Base-by-base conservation (phyloP, 768 basidiomycete species). In the Piloderma croceum region DNA sequence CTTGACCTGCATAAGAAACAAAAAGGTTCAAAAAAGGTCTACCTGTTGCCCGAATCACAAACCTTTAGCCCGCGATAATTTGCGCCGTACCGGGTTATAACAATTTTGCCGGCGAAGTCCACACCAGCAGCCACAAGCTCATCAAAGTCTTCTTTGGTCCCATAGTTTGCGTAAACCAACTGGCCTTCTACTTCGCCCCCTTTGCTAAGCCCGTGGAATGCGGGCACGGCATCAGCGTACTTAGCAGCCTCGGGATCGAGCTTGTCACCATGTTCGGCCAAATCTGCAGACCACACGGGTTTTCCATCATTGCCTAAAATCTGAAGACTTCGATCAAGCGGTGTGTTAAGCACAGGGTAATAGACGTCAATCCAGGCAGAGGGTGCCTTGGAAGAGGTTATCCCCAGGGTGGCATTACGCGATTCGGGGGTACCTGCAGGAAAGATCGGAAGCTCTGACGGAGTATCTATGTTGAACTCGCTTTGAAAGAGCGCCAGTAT, bases 41-140 rank as follows among this genome's bases (percentile, higher is more conserved):
- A 24, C 38, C 23, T 19, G 23, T 21, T 15, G n/a, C 7, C 24
- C 23, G 5, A 15, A 27, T 33, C n/a, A 34, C 46, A 40, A 34
- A 83, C 82, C 72, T 92, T 96, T 15, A 98, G 69, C 9, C 93
- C 93, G 48, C 93, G 81, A 67, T 87, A 88, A 41, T 75, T 71
- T 10, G 59, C 66, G 12, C 84, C 85, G 57, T 92, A 94, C 35
- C 90, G 81, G 15, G 74, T 71, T 22, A 96, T 67, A 23, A 83
- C 83, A 41, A 96, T 79, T 48, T 82, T 83, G 32, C 82, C 89
- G 1, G 73, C 81, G 44, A 93, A 65, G 52, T 90, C 70, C 32
- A 80, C 71, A 5, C 90, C 91, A 59, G 64, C 53, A 9, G 62
- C 65, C 20, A 75, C 68, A 10, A 94, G 76, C 20, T 74, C 67